These are phyloP conservation scores for Tirmania nivea DNA, from an alignment of 495 filamentous ascomycete species.

Conservation along the genomic window DNA sequence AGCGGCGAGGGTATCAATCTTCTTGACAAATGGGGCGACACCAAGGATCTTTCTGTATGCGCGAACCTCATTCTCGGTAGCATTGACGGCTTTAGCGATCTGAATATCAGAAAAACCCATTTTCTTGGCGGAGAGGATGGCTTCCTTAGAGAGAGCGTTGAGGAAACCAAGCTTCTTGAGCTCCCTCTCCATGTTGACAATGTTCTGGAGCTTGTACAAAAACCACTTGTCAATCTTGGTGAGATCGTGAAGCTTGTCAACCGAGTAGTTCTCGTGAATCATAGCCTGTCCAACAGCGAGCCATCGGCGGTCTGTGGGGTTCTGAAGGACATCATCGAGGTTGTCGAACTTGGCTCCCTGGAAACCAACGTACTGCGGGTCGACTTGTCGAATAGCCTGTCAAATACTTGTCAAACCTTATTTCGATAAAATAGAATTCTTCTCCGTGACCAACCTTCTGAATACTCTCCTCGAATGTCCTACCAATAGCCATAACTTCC, in stretches of 20 bases:
- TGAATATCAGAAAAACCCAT: slow-evolving; percentile 93
- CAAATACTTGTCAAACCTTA: background rate
- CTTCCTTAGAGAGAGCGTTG: slow-evolving; percentile 65
- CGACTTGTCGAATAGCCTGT: slow-evolving; percentile 71
- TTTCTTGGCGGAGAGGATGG: slow-evolving; percentile 80
- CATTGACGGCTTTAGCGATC: slow-evolving; percentile 67
- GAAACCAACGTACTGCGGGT: slow-evolving; percentile 76
- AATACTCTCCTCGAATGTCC: slow-evolving; percentile 97
- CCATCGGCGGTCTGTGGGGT: slow-evolving; percentile 90
- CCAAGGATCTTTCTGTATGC: slow-evolving; percentile 67
- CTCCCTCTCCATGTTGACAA: slow-evolving; percentile 72
- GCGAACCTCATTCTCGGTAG: slow-evolving; percentile 75
- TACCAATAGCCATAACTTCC: slow-evolving; percentile 96
- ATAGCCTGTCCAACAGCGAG: slow-evolving; percentile 93
- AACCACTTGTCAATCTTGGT: slow-evolving; percentile 97
- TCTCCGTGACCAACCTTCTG: slow-evolving; percentile 36
- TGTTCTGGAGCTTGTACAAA: slow-evolving; percentile 89
- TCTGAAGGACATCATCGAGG: slow-evolving; percentile 68
- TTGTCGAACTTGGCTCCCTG: slow-evolving; percentile 89
- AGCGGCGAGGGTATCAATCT: slow-evolving; percentile 88
- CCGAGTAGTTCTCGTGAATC: slow-evolving; percentile 85
- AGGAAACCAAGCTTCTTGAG: slow-evolving; percentile 75
- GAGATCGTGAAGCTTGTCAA: slow-evolving; percentile 74
- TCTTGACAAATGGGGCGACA: slow-evolving; percentile 81
- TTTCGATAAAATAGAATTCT: background rate